A percentile compares a stretch with the other conserved stretches of the same genome.
These are phyloP conservation scores for Nymphaea thermarum DNA, from an alignment of 164 flowering plant genomes.

Conservation along the genomic window DNA sequence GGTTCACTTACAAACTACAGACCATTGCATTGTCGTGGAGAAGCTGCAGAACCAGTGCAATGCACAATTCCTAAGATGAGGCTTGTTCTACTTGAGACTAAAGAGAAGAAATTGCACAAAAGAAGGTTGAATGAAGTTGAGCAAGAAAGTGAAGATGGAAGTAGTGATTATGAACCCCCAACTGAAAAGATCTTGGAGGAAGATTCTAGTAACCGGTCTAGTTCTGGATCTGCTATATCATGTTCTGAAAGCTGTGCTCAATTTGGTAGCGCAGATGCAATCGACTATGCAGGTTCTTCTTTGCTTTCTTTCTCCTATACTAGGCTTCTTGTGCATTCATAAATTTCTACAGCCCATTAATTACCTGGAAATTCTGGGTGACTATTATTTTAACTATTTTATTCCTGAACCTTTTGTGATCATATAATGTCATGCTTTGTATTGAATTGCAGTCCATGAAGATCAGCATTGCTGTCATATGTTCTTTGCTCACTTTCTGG, in stretches of 20 bases:
- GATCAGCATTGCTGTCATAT: too few relatives aligned
- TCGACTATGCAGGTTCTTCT: conserved; percentile 68
- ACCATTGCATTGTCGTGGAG: conserved; percentile 75
- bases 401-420: too few relatives aligned
- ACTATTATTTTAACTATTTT: too few relatives aligned
- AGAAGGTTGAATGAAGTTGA: conserved; percentile 35
- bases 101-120: conserved; percentile 46
- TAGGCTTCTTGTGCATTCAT: neutral
- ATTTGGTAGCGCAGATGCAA: conserved; percentile 61
- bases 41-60: conserved; percentile 54
- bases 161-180: conserved; percentile 19
- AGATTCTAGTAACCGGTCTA: conserved; percentile 74
- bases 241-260: conserved; percentile 81
- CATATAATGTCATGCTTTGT: too few relatives aligned
- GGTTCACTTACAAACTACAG: conserved; percentile 87
- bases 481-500: too few relatives aligned
- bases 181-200: conserved; percentile 40
- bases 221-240: conserved; percentile 89
- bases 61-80: conserved; percentile 38
- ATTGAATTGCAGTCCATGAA: too few relatives aligned
- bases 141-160: conserved; percentile 19
- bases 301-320: neutral
- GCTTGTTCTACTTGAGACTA: conserved; percentile 41
- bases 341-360: too few relatives aligned
- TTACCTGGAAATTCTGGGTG: too few relatives aligned